Percentiles rank a stretch among this genome's conserved stretches.
Conservation (phyloP, 441 rosid species). For the Pelargonium cotyledonis region DNA sequence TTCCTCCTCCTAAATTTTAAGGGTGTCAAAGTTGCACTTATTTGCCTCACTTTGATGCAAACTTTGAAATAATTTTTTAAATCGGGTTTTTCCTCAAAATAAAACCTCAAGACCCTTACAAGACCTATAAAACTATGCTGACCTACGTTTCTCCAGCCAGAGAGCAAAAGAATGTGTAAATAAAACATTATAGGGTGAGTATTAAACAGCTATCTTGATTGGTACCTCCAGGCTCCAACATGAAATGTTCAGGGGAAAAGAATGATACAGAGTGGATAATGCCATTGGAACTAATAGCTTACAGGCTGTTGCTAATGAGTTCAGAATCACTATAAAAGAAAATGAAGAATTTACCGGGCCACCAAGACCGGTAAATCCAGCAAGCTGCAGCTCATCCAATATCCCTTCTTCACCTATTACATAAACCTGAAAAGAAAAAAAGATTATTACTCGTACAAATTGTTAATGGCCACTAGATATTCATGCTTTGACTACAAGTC, state of each 20-base stretch:
- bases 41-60: background rate
- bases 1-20: background rate
- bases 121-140: background rate
- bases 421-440: constrained; percentile 41
- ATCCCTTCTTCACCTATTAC: constrained; percentile 65
- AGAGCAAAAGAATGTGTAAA: background rate
- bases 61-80: background rate
- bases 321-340: background rate
- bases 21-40: background rate
- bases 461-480: background rate
- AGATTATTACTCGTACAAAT: background rate
- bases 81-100: background rate
- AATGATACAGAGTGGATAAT: background rate
- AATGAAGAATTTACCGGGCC: constrained; percentile 46
- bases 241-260: background rate
- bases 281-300: background rate
- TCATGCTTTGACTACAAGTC: background rate
- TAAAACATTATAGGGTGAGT: background rate
- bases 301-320: background rate
- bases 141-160: background rate
- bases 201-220: background rate
- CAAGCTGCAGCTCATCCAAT: constrained; percentile 48
- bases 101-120: background rate
- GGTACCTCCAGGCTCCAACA: background rate
- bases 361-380: constrained; percentile 61